phyloP scores from a whole-genome alignment of 495 filamentous ascomycete species.

The Pyrenopolyporus hunteri region DNA sequence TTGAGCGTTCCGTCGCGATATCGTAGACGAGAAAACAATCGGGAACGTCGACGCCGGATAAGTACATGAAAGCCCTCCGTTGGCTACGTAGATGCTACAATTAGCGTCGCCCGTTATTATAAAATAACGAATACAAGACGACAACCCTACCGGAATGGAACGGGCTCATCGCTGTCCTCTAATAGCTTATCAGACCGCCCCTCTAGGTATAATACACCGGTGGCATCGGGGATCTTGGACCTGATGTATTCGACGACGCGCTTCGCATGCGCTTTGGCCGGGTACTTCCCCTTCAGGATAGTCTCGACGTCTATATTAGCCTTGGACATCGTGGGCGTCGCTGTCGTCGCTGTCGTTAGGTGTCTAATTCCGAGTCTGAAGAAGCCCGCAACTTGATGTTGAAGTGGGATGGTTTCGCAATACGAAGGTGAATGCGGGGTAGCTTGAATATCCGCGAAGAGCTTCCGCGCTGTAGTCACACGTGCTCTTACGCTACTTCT shows the following conservation, averaged over 20 bases:
- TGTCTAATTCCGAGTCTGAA: constrained; percentile 13
- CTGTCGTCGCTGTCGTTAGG: constrained; percentile 7
- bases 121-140: neutral
- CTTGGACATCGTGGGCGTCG: constrained; percentile 30
- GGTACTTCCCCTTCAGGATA: constrained; percentile 76
- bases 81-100: constrained; percentile 61
- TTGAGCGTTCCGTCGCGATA: constrained; percentile 70
- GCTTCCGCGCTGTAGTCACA: constrained; percentile 19
- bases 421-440: constrained; percentile 31
- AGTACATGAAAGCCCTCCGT: constrained; percentile 92
- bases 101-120: neutral
- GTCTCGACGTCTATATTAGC: constrained; percentile 46
- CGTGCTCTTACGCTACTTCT: constrained; percentile 1
- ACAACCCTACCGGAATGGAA: constrained; percentile 71
- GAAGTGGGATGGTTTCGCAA: constrained; percentile 17
- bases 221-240: constrained; percentile 61
- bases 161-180: constrained; percentile 81
- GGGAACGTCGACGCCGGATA: constrained; percentile 83
- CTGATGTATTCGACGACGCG: constrained; percentile 79
- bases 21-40: constrained; percentile 87
- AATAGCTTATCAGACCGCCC: constrained; percentile 75
- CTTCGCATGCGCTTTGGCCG: constrained; percentile 87
- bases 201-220: constrained; percentile 84
- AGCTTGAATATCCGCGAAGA: constrained; percentile 14
- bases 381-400: neutral